Evolutionary conservation across 225 moss, liverwort and hornwort genomes (phyloP).

Genomic region (Anthoceros angustus): DNA sequence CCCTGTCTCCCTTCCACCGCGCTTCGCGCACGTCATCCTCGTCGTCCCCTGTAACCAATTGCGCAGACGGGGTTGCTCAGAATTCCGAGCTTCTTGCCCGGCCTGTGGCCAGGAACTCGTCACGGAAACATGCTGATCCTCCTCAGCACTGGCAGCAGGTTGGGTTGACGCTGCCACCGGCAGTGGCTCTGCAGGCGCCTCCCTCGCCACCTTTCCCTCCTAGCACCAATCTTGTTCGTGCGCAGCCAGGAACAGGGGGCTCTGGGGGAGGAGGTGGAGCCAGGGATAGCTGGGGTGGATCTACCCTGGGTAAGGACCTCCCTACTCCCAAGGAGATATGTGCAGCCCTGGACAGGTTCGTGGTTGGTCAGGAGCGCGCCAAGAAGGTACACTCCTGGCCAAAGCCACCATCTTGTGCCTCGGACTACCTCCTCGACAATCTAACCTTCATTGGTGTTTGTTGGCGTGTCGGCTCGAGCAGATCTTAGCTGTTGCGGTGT

Average conservation of each 20-base stretch:
- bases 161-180: conserved; percentile 39
- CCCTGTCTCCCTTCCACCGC: conserved; percentile 22
- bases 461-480: conserved; percentile 13
- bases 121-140: conserved; percentile 32
- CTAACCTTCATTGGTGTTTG: not conserved
- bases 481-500: conserved; percentile 88
- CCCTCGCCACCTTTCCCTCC: conserved; percentile 55
- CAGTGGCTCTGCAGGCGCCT: conserved; percentile 42
- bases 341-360: conserved; percentile 84
- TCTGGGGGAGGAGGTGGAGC: conserved; percentile 39
- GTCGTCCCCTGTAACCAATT: conserved; percentile 13
- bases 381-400: conserved; percentile 49
- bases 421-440: not conserved
- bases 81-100: conserved; percentile 29
- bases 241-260: conserved; percentile 61
- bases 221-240: conserved; percentile 46
- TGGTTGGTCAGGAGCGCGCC: conserved; percentile 89
- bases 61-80: not conserved
- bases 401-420: not conserved
- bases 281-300: conserved; percentile 69
- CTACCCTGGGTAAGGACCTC: conserved; percentile 61
- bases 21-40: conserved; percentile 7
- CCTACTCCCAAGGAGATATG: conserved; percentile 83
- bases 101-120: conserved; percentile 15
- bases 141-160: conserved; percentile 85